Conservation (phyloP, 202 grass and related monocot genomes). For the Setaria viridis region DNA sequence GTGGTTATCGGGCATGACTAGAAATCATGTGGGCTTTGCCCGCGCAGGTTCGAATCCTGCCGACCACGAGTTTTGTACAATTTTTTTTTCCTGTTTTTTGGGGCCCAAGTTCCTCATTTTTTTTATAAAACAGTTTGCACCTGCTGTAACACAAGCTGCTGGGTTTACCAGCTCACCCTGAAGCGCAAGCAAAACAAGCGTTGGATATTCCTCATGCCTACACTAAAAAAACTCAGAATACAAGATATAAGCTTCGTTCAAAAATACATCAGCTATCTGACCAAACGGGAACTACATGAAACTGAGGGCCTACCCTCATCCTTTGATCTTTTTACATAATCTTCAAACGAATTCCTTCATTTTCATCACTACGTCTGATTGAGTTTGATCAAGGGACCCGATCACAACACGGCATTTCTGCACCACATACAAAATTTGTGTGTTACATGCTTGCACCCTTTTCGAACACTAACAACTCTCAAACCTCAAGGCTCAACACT, state of each 20-base stretch:
- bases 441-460: neutral
- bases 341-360: neutral
- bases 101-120: too few species aligned
- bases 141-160: neutral
- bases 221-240: neutral
- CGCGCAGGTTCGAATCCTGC: conserved; percentile 98
- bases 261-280: neutral
- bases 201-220: neutral
- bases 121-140: too few species aligned
- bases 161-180: neutral
- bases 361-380: neutral
- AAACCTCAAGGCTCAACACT: neutral
- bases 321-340: neutral
- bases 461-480: neutral
- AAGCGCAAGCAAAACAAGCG: neutral
- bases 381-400: neutral
- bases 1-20: conserved; percentile 97
- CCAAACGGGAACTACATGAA: neutral
- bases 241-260: neutral
- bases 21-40: conserved; percentile 98
- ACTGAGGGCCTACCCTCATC: neutral
- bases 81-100: too few species aligned
- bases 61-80: conserved; percentile 35
- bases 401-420: neutral
- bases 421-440: neutral